Evolutionary conservation across 441 rosid species (phyloP).

Genomic region (Populus hybrid): DNA sequence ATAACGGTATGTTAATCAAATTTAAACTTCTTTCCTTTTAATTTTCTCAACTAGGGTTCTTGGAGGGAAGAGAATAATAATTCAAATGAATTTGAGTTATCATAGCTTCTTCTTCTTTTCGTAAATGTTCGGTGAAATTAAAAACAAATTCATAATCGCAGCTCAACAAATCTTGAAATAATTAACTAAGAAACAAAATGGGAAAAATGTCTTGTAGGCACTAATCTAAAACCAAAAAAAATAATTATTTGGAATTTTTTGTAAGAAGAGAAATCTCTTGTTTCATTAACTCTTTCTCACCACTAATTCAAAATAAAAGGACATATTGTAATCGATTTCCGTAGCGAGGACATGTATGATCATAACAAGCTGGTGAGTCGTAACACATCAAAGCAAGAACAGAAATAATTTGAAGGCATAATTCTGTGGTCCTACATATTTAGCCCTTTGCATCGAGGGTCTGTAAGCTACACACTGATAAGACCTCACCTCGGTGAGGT

Average conservation of each 20-base stretch:
- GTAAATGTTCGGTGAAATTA: background rate
- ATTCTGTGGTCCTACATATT: background rate
- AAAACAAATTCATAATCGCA: background rate
- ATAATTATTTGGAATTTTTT: background rate
- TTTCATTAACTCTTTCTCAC: background rate
- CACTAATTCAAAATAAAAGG: background rate
- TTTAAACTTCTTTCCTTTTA: too few species aligned
- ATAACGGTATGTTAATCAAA: background rate
- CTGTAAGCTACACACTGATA: background rate
- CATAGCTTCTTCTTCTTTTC: background rate
- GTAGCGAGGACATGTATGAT: background rate
- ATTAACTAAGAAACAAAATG: background rate
- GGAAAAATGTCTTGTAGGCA: background rate
- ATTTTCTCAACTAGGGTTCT: background rate
- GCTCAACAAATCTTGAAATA: background rate
- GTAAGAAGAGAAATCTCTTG: background rate
- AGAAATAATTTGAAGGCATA: background rate
- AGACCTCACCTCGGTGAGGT: slow-evolving; percentile 6
- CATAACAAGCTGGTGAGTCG: background rate
- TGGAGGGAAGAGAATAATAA: background rate
- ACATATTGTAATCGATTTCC: background rate
- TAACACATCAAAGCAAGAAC: background rate
- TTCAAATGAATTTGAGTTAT: background rate
- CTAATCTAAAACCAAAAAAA: background rate
- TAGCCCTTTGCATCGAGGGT: background rate